These are phyloP conservation scores for Leptodermis oblonga DNA, from an alignment of 257 asterid species.

Conservation along the genomic window DNA sequence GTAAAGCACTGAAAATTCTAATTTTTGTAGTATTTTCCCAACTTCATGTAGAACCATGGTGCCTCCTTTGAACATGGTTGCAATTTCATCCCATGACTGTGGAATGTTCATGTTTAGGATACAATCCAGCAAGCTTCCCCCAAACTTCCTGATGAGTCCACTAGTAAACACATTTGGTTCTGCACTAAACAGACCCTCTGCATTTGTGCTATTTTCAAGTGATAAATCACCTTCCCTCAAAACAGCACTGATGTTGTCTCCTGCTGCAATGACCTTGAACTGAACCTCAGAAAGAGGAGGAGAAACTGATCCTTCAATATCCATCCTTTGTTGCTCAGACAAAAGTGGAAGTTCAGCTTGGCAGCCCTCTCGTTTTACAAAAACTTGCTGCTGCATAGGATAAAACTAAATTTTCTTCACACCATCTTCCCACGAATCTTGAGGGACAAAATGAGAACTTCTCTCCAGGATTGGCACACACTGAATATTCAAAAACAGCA, in stretches of 20 bases:
- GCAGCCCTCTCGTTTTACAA: slow-evolving; percentile 67
- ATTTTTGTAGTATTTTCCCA: too few species aligned
- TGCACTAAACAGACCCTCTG: too few species aligned
- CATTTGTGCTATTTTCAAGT: too few species aligned
- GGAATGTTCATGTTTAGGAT: too few species aligned
- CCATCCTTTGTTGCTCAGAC: slow-evolving; percentile 69
- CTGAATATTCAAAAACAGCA: slow-evolving; percentile 58
- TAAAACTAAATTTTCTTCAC: slow-evolving; percentile 61
- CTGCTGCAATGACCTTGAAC: slow-evolving; percentile 60
- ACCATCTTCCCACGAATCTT: slow-evolving; percentile 57
- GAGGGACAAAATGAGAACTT: slow-evolving; percentile 63
- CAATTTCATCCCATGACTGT: too few species aligned
- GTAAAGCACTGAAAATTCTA: too few species aligned
- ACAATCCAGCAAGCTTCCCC: too few species aligned
- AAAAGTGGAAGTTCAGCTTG: slow-evolving; percentile 70
- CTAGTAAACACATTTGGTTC: too few species aligned
- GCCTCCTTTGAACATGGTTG: too few species aligned
- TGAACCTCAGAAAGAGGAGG: slow-evolving; percentile 79
- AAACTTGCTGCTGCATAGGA: slow-evolving; percentile 72
- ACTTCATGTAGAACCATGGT: too few species aligned
- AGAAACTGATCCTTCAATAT: slow-evolving; percentile 85
- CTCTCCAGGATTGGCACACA: slow-evolving; percentile 72
- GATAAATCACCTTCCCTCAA: slow-evolving; percentile 25
- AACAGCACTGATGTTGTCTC: slow-evolving; percentile 55
- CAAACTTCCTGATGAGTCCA: too few species aligned